Conservation (phyloP, 2,329 filamentous ascomycete species). For the Eutypa lata region DNA sequence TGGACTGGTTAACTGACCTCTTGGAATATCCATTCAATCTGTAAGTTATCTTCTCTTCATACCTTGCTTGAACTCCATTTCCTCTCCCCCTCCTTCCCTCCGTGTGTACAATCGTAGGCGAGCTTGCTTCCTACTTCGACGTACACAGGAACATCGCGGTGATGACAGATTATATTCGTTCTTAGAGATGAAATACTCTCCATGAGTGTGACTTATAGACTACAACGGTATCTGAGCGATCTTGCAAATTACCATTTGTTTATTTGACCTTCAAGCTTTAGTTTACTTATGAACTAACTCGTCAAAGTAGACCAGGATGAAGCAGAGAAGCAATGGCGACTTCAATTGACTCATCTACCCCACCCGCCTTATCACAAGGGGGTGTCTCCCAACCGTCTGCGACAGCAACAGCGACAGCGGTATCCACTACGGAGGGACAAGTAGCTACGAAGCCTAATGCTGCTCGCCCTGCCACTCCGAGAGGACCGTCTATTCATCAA, state of each 20-base stretch:
- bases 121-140: not conserved
- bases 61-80: too few relatives aligned
- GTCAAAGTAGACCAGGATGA: slow-evolving; percentile 45
- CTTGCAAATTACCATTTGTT: slow-evolving; percentile 2
- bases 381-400: slow-evolving; percentile 10
- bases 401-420: slow-evolving; percentile 17
- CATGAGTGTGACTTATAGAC: slow-evolving; percentile 72
- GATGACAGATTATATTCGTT: slow-evolving; percentile 59
- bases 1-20: not conserved
- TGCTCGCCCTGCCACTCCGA: slow-evolving; percentile 13
- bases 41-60: too few relatives aligned
- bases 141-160: slow-evolving; percentile 36
- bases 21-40: not conserved
- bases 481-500: slow-evolving; percentile 54
- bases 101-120: too few relatives aligned
- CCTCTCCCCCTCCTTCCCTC: not conserved
- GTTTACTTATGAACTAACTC: slow-evolving; percentile 8
- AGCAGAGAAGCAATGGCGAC: slow-evolving; percentile 29
- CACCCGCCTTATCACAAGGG: slow-evolving; percentile 13
- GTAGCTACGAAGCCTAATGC: slow-evolving; percentile 6
- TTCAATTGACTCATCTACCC: slow-evolving; percentile 14
- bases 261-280: not conserved
- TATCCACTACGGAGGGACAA: slow-evolving; percentile 10
- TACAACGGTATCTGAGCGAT: slow-evolving; percentile 96
- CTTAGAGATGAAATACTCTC: slow-evolving; percentile 61